Evolutionary conservation across 2,329 filamentous ascomycete species (phyloP).

Genomic region (Westerdykella sp.): DNA sequence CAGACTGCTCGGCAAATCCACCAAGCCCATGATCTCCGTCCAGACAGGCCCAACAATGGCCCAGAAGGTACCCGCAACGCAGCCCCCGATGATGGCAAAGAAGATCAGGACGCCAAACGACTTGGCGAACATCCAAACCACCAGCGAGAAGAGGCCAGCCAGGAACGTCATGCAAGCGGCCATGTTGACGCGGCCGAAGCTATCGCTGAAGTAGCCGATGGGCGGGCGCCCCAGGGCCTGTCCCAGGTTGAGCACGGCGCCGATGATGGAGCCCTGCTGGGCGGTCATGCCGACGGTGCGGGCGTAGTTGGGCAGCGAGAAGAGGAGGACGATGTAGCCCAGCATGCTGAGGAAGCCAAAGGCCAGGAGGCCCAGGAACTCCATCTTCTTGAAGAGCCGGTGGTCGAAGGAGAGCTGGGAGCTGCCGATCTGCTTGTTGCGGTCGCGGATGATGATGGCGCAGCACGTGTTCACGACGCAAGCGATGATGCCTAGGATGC

Average conservation of each 20-base stretch:
- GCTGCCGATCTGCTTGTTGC: slow-evolving; percentile 65
- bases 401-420: slow-evolving; percentile 61
- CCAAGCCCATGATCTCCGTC: slow-evolving; percentile 67
- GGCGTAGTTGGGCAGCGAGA: slow-evolving; percentile 69
- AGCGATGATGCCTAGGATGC: slow-evolving; percentile 58
- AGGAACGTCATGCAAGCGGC: slow-evolving; percentile 59
- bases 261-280: slow-evolving; percentile 62
- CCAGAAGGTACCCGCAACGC: slow-evolving; percentile 65
- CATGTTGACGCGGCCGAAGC: slow-evolving; percentile 66
- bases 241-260: slow-evolving; percentile 64
- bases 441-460: slow-evolving; percentile 59
- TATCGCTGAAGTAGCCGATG: slow-evolving; percentile 67
- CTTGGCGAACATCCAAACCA: slow-evolving; percentile 67
- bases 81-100: slow-evolving; percentile 61
- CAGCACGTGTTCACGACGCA: slow-evolving; percentile 60
- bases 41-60: slow-evolving; percentile 59
- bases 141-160: slow-evolving; percentile 58
- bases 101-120: slow-evolving; percentile 63
- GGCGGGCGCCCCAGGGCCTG: slow-evolving; percentile 63
- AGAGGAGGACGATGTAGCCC: slow-evolving; percentile 70
- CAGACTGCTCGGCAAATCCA: slow-evolving; percentile 61
- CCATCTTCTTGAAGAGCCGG: slow-evolving; percentile 52
- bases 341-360: slow-evolving; percentile 69
- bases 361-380: slow-evolving; percentile 59
- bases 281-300: slow-evolving; percentile 60